These are phyloP conservation scores for Eimeria brunetti DNA, from an alignment of 169 alveolate species.

Conservation along the genomic window DNA sequence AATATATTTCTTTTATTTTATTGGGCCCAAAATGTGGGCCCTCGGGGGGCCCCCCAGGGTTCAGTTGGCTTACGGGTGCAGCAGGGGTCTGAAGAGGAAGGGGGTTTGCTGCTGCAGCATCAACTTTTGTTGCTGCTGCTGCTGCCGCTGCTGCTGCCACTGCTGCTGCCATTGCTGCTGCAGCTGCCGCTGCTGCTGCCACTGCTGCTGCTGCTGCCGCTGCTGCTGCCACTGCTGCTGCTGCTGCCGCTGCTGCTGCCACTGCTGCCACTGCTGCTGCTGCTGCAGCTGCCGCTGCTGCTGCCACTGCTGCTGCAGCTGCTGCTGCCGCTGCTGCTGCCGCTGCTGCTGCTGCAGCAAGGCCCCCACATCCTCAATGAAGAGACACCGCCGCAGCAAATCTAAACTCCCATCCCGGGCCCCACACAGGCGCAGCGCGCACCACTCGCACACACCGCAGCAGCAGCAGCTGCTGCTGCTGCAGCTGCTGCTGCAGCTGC, in stretches of 20 bases:
- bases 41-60: background rate
- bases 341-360: conserved; percentile 15
- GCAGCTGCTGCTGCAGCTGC: conserved; percentile 32
- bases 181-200: too few relatives aligned
- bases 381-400: conserved; percentile 22
- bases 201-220: too few relatives aligned
- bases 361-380: conserved; percentile 31
- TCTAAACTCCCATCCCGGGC: background rate
- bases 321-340: conserved; percentile 14
- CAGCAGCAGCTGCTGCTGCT: background rate
- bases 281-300: background rate
- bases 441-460: conserved; percentile 34
- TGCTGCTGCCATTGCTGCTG: too few relatives aligned
- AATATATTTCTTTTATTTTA: too few relatives aligned
- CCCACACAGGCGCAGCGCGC: conserved; percentile 26
- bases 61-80: background rate
- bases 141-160: too few relatives aligned
- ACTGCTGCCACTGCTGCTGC: too few relatives aligned
- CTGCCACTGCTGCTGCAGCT: conserved; percentile 17
- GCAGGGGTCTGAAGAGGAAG: background rate
- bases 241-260: too few relatives aligned
- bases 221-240: too few relatives aligned
- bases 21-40: too few relatives aligned
- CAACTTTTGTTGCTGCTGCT: too few relatives aligned
- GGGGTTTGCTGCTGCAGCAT: too few relatives aligned